Conservation (phyloP, 2,329 filamentous ascomycete genomes). For the Didymella glomerata region DNA sequence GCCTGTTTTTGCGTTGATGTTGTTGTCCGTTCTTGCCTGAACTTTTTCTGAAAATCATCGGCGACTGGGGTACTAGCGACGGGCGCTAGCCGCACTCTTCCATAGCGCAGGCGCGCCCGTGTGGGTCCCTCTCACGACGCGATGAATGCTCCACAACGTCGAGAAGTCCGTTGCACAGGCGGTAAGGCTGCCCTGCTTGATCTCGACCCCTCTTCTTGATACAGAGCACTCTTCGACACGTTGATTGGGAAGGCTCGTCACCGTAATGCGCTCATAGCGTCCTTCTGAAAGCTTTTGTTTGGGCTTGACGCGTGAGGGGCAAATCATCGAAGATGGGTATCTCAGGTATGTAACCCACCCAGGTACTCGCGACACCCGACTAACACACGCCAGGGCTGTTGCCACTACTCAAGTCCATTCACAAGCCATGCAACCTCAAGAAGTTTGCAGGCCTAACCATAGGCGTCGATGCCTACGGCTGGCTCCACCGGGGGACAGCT, state of each 20-base stretch:
- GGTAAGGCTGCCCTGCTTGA: slow-evolving; percentile 16
- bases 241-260: neutral
- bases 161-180: slow-evolving; percentile 25
- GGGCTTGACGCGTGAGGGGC: slow-evolving; percentile 40
- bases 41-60: slow-evolving; percentile 39
- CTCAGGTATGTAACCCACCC: slow-evolving; percentile 41
- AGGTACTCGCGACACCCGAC: slow-evolving; percentile 30
- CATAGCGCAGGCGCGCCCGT: slow-evolving; percentile 35
- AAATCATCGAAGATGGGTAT: slow-evolving; percentile 51
- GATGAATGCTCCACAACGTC: slow-evolving; percentile 29
- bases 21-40: slow-evolving; percentile 22
- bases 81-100: slow-evolving; percentile 11
- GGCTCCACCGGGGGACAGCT: slow-evolving; percentile 93
- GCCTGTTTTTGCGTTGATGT: slow-evolving; percentile 21
- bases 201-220: slow-evolving; percentile 2
- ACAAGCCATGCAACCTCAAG: slow-evolving; percentile 85
- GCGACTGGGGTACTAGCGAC: slow-evolving; percentile 29
- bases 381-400: slow-evolving; percentile 72
- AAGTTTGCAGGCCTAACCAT: slow-evolving; percentile 88
- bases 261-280: slow-evolving; percentile 35
- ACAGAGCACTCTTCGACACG: slow-evolving; percentile 7
- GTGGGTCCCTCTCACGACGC: slow-evolving; percentile 26
- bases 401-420: slow-evolving; percentile 93
- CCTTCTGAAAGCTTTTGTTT: slow-evolving; percentile 30
- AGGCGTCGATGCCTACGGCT: slow-evolving; percentile 97